These are phyloP conservation scores for Ploettnerulaceae sp. DNA, from an alignment of 2,329 filamentous ascomycete species.

Conservation along the genomic window DNA sequence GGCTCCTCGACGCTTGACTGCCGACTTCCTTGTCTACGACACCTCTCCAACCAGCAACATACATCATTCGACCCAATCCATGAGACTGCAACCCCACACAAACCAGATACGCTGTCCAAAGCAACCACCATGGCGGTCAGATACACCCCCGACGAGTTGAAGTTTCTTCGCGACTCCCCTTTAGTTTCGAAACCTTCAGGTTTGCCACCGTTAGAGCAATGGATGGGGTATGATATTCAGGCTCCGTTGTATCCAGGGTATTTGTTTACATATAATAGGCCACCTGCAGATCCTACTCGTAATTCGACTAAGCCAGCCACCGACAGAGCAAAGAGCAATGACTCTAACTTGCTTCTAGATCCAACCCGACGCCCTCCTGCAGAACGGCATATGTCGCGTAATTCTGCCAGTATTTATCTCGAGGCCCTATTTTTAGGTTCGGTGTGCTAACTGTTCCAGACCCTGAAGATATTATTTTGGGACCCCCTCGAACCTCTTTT, in stretches of 20 bases:
- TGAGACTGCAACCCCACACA: conserved; percentile 1
- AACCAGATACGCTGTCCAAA: conserved; percentile 3
- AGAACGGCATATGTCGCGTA: conserved; percentile 53
- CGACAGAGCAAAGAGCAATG: conserved; percentile 43
- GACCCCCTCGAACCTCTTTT: conserved; percentile 78
- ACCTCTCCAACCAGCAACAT: neutral
- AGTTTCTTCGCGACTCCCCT: conserved; percentile 73
- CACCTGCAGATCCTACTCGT: conserved; percentile 30
- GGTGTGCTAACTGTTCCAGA: conserved; percentile 38
- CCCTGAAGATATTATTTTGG: conserved; percentile 78
- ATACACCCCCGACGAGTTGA: conserved; percentile 74
- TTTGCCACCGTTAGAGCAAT: conserved; percentile 82
- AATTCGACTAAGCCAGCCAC: conserved; percentile 38
- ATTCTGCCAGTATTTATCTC: conserved; percentile 48
- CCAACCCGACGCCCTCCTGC: conserved; percentile 43
- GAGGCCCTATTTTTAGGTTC: neutral
- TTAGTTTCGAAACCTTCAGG: conserved; percentile 74
- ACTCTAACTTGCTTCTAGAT: conserved; percentile 30
- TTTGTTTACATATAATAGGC: conserved; percentile 26
- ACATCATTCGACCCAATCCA: neutral
- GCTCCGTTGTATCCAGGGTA: neutral
- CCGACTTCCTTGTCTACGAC: neutral
- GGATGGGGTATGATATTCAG: conserved; percentile 76
- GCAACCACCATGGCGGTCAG: conserved; percentile 30
- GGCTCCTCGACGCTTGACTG: neutral